Base-by-base conservation (phyloP, 106 monocot species). In the Platanthera zijinensis region DNA sequence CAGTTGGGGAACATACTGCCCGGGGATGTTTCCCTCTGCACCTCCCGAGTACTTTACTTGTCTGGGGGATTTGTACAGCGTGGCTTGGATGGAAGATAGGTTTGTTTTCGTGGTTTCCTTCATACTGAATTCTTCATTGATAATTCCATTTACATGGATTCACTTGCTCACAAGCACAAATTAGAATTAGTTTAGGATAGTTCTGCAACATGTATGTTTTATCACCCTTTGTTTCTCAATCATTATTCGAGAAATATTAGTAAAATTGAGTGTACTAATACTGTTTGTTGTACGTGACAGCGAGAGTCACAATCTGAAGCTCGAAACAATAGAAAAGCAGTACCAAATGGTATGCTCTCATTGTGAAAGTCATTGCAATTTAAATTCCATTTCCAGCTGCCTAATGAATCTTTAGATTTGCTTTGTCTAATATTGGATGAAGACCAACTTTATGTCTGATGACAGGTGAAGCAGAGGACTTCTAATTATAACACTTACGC, bases 1-100 rank as follows among this genome's bases (percentile, higher is more conserved):
- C 57, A 94, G 94, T 76, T 94, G 81, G 77, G 94, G 85, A 21
- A 87, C 94, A n/a, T 94, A 94, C 56, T 94, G 94, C 70, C 94
- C 94, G 1, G 89, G 86, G 5, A 80, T 76, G 78, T 49, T 79
- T 21, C 85, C 91, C 5, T 32, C 89, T 4, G 83, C 91, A 0
- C 94, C 94, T 18, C 81, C 83, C 9, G 87, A 83, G 51, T 94
- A 77, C 66, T 64, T 68, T 2, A 91, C 91, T 10, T 94, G 94
- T 50, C 80, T 94, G 48, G 94, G 94, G 0, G 94, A 94, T 78
- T 69, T 94, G 56, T 94, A 89, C 82, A 94, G 94, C 47, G 73
- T 91, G 32, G 63, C 94, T 19, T 94, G 91, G 94, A 89, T 94
- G 94, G 94, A 94, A 66, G 94, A 94, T 83, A 91, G 93, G 93